Evolutionary conservation across 2,329 filamentous ascomycete genomes (phyloP).

Genomic region (Xylaria hypoxylon): DNA sequence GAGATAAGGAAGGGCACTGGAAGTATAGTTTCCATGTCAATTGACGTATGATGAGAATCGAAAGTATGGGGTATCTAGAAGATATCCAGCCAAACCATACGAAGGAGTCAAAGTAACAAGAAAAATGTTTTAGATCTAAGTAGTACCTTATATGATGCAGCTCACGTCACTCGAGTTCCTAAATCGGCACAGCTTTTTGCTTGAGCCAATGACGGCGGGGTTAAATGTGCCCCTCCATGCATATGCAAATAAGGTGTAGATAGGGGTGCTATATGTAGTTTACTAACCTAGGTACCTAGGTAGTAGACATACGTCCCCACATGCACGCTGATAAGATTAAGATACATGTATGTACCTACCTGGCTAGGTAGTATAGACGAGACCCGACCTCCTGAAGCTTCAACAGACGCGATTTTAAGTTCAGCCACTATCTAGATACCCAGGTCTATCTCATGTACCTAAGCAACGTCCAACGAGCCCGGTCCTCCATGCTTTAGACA

Average conservation of each 20-base stretch:
- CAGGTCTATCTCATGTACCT: no score
- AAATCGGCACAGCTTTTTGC: slow-evolving; percentile 40
- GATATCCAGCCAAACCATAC: background rate
- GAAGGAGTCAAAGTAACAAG: slow-evolving; percentile 17
- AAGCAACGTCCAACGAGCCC: no score
- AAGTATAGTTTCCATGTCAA: slow-evolving; percentile 71
- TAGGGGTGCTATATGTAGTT: no score
- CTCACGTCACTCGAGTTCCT: slow-evolving; percentile 34
- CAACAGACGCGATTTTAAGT: no score
- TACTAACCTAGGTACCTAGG: background rate
- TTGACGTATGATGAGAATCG: background rate
- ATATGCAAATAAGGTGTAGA: no score
- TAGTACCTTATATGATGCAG: slow-evolving; percentile 32
- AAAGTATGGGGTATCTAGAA: no score
- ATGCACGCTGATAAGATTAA: background rate
- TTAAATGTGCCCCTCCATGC: slow-evolving; percentile 40
- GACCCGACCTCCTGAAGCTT: no score
- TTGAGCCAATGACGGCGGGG: slow-evolving; percentile 45
- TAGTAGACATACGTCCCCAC: no score
- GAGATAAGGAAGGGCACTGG: slow-evolving; percentile 72
- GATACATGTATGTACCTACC: no score
- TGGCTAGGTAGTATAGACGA: no score
- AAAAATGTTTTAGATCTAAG: slow-evolving; percentile 16
- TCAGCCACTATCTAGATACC: no score
- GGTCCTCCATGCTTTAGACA: background rate